Conservation (phyloP, 2,329 filamentous ascomycete genomes). For the Xylariaceae sp. region DNA sequence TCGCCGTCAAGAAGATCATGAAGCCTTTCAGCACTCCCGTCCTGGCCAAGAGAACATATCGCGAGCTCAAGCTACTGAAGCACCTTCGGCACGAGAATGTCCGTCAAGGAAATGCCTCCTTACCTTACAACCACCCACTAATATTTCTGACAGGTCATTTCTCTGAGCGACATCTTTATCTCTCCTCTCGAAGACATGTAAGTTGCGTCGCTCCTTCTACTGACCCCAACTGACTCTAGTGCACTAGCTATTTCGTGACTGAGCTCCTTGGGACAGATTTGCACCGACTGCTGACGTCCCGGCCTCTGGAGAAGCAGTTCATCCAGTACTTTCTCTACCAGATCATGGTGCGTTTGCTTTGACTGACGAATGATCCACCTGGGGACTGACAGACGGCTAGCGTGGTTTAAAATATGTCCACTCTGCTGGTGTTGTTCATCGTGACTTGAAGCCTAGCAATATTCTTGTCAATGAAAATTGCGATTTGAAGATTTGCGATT, state of each 20-base stretch:
- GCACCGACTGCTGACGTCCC: conserved; percentile 88
- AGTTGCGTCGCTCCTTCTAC: conserved; percentile 30
- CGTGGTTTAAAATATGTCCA: conserved; percentile 98
- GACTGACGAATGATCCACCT: background rate
- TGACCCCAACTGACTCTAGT: conserved; percentile 13
- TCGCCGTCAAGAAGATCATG: conserved; percentile 99
- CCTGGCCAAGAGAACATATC: conserved; percentile 93
- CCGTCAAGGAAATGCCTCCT: conserved; percentile 27
- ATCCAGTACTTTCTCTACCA: conserved; percentile 99
- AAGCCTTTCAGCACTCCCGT: conserved; percentile 99
- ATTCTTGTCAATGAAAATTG: conserved; percentile 99
- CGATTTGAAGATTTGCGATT: conserved; percentile 99
- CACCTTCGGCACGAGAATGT: conserved; percentile 97
- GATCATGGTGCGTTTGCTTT: conserved; percentile 69
- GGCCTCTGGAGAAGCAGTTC: conserved; percentile 97
- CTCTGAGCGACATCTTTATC: conserved; percentile 98
- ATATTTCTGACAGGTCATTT: conserved; percentile 68
- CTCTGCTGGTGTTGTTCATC: conserved; percentile 95
- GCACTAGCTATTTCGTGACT: conserved; percentile 86
- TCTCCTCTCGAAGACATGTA: conserved; percentile 98
- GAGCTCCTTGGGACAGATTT: conserved; percentile 95
- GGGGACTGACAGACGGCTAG: conserved; percentile 42
- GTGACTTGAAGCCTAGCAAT: conserved; percentile 97
- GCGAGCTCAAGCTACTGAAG: conserved; percentile 95
- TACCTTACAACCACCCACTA: conserved; percentile 13